phyloP scores from a whole-genome alignment of 2,329 filamentous ascomycete genomes.

The Colletotrichum sp. region DNA sequence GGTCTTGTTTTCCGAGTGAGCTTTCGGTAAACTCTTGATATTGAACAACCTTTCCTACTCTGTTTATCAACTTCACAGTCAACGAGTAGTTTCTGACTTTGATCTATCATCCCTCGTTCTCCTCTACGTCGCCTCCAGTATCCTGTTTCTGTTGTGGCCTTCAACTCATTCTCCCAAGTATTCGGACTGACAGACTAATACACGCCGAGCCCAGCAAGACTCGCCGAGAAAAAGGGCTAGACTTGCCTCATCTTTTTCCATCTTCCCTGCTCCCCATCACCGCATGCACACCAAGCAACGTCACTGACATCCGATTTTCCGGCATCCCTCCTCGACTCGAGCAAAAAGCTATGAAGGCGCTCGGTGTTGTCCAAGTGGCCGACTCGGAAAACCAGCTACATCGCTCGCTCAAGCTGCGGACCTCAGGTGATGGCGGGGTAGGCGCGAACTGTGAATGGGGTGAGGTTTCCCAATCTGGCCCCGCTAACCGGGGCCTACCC shows the following conservation, averaged over 20 bases:
- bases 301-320: not conserved
- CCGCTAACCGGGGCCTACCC: conserved; percentile 11
- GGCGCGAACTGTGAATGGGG: conserved; percentile 15
- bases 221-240: not conserved
- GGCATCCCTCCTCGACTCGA: not conserved
- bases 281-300: not conserved
- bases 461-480: conserved; percentile 10
- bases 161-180: not conserved
- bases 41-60: not conserved
- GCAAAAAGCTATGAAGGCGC: not conserved
- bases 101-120: not conserved
- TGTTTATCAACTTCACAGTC: not conserved
- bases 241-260: not conserved
- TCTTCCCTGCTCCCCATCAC: not conserved
- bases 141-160: not conserved
- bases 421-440: conserved; percentile 13
- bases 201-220: not conserved
- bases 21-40: not conserved
- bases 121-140: not conserved
- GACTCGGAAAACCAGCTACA: not conserved
- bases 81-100: not conserved
- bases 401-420: not conserved
- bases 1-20: not conserved
- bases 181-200: not conserved
- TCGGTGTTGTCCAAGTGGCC: not conserved